Base-by-base conservation (phyloP, 768 basidiomycete species). In the Serendipita vermifera region DNA sequence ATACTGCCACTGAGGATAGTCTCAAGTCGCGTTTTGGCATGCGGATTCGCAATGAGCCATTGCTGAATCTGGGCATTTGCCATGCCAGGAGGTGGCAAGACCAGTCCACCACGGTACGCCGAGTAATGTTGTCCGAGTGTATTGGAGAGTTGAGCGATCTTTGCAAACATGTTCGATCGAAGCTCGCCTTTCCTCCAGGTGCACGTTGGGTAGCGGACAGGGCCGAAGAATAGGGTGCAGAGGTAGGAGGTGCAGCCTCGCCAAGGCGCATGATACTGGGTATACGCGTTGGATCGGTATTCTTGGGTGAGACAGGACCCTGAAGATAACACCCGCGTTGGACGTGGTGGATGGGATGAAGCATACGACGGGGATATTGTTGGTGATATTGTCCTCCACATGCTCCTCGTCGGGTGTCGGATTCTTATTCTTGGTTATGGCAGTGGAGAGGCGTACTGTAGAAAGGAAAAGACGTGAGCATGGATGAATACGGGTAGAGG, bases 401-500 rank as follows among this genome's bases (percentile, higher is more conserved):
- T 51, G 46, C 32, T 51, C 46, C 11, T 51, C 46, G 7, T 51
- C 46, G 9, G 46, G 24, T 54, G 48, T 24, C 4, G 26, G 27
- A 5, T 51, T 20, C 38, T 87, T 91, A 71, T 81, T 86, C 65
- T 89, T 90, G 26, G 87, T 88, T 0, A 87, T 91, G 17, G 87
- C 87, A 7, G 88, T 86, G 6, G 87, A 90, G 59, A 91, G 88
- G 58, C 87, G 84, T 87, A 91, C 87, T 90, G 63, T 15, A 69
- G 68, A 67, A 64, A 54, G 61, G 43, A 61, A 54, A 22, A 27
- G 26, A 55, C 55, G 55, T 58, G 46, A n/a, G n/a, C n/a, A n/a
- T n/a, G n/a, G n/a, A n/a, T n/a, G n/a, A n/a, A n/a, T n/a, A n/a
- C n/a, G n/a, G 32, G 32, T n/a, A 43, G 9, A 9, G 35, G 35